A percentile compares a stretch with the other conserved stretches of the same genome.
phyloP scores from a whole-genome alignment of 2,329 filamentous ascomycete genomes.

The Zasmidium angulare region DNA sequence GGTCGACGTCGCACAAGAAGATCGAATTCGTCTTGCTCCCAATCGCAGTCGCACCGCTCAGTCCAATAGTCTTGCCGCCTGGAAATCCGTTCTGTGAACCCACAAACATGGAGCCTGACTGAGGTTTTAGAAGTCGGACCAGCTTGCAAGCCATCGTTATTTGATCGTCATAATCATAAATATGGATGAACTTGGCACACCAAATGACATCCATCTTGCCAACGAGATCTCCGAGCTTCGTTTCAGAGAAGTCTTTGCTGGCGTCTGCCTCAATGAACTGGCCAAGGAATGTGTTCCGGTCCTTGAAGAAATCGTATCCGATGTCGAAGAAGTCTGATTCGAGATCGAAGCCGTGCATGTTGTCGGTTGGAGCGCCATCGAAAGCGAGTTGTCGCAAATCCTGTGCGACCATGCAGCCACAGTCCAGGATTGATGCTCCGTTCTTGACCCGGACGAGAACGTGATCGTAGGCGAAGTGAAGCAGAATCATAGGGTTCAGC shows the following conservation, averaged over 20 bases:
- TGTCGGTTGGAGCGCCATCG: slow-evolving; percentile 13
- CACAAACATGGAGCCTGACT: slow-evolving; percentile 11
- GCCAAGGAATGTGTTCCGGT: slow-evolving; percentile 7
- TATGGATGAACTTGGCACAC: slow-evolving; percentile 17
- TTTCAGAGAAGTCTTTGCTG: slow-evolving; percentile 5
- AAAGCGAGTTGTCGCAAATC: slow-evolving; percentile 15
- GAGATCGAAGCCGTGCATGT: slow-evolving; percentile 18
- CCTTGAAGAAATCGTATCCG: slow-evolving; percentile 13
- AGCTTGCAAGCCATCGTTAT: slow-evolving; percentile 7
- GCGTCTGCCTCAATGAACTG: slow-evolving; percentile 14
- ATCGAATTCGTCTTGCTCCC: slow-evolving; percentile 2
- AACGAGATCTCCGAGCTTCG: slow-evolving; percentile 2
- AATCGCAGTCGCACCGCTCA: slow-evolving; percentile 2
- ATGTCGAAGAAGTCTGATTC: slow-evolving; percentile 15
- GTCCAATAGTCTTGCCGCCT: slow-evolving; percentile 2
- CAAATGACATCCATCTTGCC: slow-evolving; percentile 15
- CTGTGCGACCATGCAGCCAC: slow-evolving; percentile 16
- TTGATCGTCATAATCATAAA: slow-evolving; percentile 13
- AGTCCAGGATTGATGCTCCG: slow-evolving; percentile 14
- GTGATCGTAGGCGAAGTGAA: slow-evolving; percentile 8
- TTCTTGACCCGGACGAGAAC: slow-evolving; percentile 11
- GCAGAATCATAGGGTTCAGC: slow-evolving; percentile 14
- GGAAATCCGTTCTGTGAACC: slow-evolving; percentile 16
- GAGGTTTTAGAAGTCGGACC: slow-evolving; percentile 9
- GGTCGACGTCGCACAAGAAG: slow-evolving; percentile 5